Base-by-base conservation (phyloP, 257 asterid species). In the Solanum chmielewskii region DNA sequence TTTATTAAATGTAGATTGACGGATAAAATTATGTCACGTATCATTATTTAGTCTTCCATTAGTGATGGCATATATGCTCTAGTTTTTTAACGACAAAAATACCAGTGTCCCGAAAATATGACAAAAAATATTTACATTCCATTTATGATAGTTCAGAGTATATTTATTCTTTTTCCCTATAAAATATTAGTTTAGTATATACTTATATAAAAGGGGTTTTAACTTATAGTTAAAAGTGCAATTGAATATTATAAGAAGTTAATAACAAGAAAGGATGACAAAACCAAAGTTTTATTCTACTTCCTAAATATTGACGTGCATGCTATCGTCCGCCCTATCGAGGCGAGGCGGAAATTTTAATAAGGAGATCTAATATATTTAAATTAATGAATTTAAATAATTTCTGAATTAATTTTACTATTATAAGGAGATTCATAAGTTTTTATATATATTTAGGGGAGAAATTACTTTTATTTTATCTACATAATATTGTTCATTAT, bases 211-310 rank as follows among this genome's bases (percentile, higher is more conserved):
- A 37, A 37, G 39, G 18, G 8, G 6, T 7, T 1, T 47, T 47
- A 13, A 47, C 14, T 73, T 37, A 4, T 39, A 39, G 18, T 21
- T 74, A 33, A 21, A 39, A 39, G 11, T 39, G 83, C 56, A 75
- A 39, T 75, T 75, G 82, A 42, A 20, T n/a, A 16, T 14, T 78
- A 44, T 35, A 9, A 42, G 14, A 77, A 44, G 83, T 25, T 77
- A 25, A 44, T 44, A 42, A 78, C 64, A 78, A 78, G 84, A 78
- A 44, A 78, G 41, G 64, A 78, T 16, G 66, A 45, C 23, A 78
- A 45, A 27, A 45, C 6, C 39, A 25, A n/a, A 76, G 7, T 42
- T 76, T 41, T 76, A 14, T 76, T 59, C 35, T 42, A 13, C 83
- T 75, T 31, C 83, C 59, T 76, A 76, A 42, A 42, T 76, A 76